These are phyloP conservation scores for Daldinia decipiens DNA, from an alignment of 495 filamentous ascomycete species.

Conservation along the genomic window DNA sequence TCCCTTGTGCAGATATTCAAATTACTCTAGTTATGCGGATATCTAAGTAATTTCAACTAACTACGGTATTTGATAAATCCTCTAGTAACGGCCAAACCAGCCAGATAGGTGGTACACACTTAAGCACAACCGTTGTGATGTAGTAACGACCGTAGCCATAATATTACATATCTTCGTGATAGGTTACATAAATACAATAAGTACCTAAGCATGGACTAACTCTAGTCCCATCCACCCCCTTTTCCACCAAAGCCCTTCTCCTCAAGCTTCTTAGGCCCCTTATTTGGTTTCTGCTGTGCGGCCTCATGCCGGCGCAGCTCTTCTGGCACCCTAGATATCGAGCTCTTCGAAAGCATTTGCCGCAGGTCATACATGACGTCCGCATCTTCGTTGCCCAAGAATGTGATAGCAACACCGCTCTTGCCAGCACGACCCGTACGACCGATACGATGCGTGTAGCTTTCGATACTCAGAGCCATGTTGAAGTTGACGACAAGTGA, in stretches of 20 bases:
- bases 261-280: slow-evolving; percentile 50
- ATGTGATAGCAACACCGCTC: slow-evolving; percentile 96
- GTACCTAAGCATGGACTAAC: background rate
- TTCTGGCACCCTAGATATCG: slow-evolving; percentile 89
- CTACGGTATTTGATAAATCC: background rate
- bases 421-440: slow-evolving; percentile 98
- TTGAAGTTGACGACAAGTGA: slow-evolving; percentile 98
- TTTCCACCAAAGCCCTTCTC: slow-evolving; percentile 41
- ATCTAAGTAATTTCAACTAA: background rate
- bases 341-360: slow-evolving; percentile 94
- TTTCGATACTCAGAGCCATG: slow-evolving; percentile 94
- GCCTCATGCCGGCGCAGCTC: slow-evolving; percentile 94
- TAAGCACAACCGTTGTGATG: background rate
- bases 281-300: slow-evolving; percentile 77
- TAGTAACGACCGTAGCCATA: background rate
- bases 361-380: slow-evolving; percentile 97
- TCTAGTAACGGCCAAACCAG: background rate
- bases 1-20: background rate
- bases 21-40: background rate
- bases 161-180: slow-evolving; percentile 4
- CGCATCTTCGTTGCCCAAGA: slow-evolving; percentile 90
- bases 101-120: background rate
- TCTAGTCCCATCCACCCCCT: slow-evolving; percentile 36
- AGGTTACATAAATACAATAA: background rate
- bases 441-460: slow-evolving; percentile 97